Conservation (phyloP, 495 filamentous ascomycete genomes). For the Tuber aestivum region DNA sequence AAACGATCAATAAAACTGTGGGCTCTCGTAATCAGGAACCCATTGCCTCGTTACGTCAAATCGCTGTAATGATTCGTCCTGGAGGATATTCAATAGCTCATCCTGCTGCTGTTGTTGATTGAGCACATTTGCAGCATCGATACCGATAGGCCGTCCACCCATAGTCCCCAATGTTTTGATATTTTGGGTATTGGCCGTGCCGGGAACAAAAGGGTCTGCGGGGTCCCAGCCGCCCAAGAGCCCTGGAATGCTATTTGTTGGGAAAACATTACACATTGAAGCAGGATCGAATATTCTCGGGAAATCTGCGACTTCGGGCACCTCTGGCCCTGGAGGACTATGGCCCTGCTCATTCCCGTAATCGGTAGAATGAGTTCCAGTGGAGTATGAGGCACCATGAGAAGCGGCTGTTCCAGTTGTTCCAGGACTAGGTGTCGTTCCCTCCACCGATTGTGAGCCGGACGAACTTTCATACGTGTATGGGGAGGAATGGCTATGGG, state of each 20-base stretch:
- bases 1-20: conserved; percentile 32
- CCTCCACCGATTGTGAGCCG: conserved; percentile 21
- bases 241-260: conserved; percentile 11
- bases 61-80: conserved; percentile 30
- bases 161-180: conserved; percentile 16
- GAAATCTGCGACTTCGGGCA: conserved; percentile 20
- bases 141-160: conserved; percentile 9
- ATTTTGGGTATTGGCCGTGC: conserved; percentile 10
- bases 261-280: conserved; percentile 17
- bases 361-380: conserved; percentile 9
- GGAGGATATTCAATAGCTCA: conserved; percentile 40
- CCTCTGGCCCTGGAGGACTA: conserved; percentile 16
- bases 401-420: conserved; percentile 23
- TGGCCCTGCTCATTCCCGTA: conserved; percentile 14
- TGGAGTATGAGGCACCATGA: conserved; percentile 15
- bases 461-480: conserved; percentile 20
- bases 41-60: conserved; percentile 29
- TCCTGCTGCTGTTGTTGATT: conserved; percentile 40
- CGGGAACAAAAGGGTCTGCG: conserved; percentile 14
- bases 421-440: conserved; percentile 30
- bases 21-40: conserved; percentile 26
- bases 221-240: conserved; percentile 23
- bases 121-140: conserved; percentile 19
- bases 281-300: conserved; percentile 37
- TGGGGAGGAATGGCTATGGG: conserved; percentile 13